Evolutionary conservation across 2,329 filamentous ascomycete genomes (phyloP).

Genomic region (Pseudogymnoascus sp.): DNA sequence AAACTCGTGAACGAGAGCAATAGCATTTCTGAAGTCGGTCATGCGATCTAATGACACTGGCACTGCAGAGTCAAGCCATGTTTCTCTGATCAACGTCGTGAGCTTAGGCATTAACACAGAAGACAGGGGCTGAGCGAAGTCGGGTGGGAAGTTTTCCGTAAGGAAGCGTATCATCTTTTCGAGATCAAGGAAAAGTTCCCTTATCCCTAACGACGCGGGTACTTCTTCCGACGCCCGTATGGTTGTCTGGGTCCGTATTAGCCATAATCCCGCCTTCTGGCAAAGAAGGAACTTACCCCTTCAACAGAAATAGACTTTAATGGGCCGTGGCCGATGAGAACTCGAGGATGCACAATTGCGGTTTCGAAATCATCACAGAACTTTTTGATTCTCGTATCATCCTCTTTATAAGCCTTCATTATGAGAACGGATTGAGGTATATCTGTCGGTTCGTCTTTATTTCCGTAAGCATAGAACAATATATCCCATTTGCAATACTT

Average conservation of each 20-base stretch:
- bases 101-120: constrained; percentile 62
- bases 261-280: neutral
- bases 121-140: constrained; percentile 54
- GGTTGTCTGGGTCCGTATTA: constrained; percentile 30
- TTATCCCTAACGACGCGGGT: constrained; percentile 37
- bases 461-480: neutral
- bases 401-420: constrained; percentile 51
- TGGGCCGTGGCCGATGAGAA: constrained; percentile 33
- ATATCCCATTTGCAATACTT: constrained; percentile 11
- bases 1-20: constrained; percentile 58
- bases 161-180: constrained; percentile 44
- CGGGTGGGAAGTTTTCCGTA: constrained; percentile 41
- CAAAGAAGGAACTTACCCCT: constrained; percentile 28
- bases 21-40: constrained; percentile 58
- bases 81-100: constrained; percentile 57
- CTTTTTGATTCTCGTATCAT: constrained; percentile 49
- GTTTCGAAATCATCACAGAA: constrained; percentile 56
- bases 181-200: constrained; percentile 47
- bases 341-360: constrained; percentile 53
- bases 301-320: constrained; percentile 35
- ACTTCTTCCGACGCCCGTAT: constrained; percentile 34
- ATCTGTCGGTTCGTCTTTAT: constrained; percentile 42
- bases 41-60: constrained; percentile 67
- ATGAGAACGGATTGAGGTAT: constrained; percentile 47
- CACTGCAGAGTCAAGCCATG: constrained; percentile 69